Evolutionary conservation across 2,329 filamentous ascomycete genomes (phyloP), one percentile per base, ranked within the genome.

Genomic region (Rasamsonia emersonii): DNA sequence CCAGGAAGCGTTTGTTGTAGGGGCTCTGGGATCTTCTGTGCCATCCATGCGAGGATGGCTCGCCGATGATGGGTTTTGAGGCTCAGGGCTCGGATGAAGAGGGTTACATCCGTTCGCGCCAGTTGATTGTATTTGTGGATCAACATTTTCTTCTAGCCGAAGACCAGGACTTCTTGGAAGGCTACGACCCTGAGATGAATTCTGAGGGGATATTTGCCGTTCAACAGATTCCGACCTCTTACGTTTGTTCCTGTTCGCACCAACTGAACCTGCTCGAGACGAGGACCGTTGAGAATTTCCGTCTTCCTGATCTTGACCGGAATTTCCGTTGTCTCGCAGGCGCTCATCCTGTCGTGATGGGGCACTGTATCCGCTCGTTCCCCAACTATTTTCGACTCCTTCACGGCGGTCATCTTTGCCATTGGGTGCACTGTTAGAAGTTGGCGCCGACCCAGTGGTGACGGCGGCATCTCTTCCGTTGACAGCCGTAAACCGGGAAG

Each of bases 211-310:
- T 36, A 39, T 50, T 44, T 43, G 45, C 24, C 49, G 56, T 35
- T 78, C 78, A 21, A 65, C 55, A 4, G 80, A 83, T 27, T 67
- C 62, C 5, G 82, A 85, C 38, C 82, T 73, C 57, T 86, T 89
- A 36, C 69, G 57, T 43, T 70, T 71, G 47, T 77, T 74, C 58
- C 79, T 81, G 41, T 44, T 45, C 36, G 42, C 35, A 11, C 35
- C 29, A 23, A 37, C 33, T 9, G 41, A 27, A 25, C 41, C 36
- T 18, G 32, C 20, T 9, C 42, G 39, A n/a, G 53, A 50, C 2
- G 47, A 43, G 1, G 51, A 53, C 18, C 38, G 45, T 24, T 42
- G 50, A 11, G 49, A 48, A 17, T 28, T 31, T 30, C 32, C 37
- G 30, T 48, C 43, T 9, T 50, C 46, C 31, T 45, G 48, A 30